phyloP scores from a whole-genome alignment of 257 asterid genomes.

The Capsicum rhomboideum region DNA sequence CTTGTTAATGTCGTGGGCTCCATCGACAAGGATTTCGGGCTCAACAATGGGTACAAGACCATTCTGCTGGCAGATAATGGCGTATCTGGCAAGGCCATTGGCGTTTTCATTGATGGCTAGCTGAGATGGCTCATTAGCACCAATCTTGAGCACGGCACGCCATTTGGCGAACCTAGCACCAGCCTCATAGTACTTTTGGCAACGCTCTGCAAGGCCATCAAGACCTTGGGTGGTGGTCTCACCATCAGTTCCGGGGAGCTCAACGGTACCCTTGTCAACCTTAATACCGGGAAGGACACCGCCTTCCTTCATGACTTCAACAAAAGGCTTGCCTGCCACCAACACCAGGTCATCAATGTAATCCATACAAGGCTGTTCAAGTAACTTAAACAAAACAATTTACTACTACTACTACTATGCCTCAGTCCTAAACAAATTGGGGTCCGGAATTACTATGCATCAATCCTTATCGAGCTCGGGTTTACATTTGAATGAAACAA shows the following conservation, averaged over 20 bases:
- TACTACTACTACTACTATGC: neutral
- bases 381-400: too few relatives aligned
- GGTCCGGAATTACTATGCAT: neutral
- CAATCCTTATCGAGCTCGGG: neutral
- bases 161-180: conserved; percentile 62
- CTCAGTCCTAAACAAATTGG: neutral
- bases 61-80: conserved; percentile 60
- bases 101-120: conserved; percentile 50
- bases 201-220: conserved; percentile 49
- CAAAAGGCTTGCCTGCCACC: conserved; percentile 44
- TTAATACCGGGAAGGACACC: conserved; percentile 62
- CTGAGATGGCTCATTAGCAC: conserved; percentile 53
- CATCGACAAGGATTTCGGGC: conserved; percentile 67
- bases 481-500: neutral
- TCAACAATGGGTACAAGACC: conserved; percentile 60
- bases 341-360: neutral
- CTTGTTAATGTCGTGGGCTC: conserved; percentile 41
- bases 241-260: conserved; percentile 55
- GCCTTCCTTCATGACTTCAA: conserved; percentile 49
- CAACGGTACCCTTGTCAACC: conserved; percentile 63
- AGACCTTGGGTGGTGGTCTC: conserved; percentile 68
- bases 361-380: neutral
- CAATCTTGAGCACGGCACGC: conserved; percentile 59
- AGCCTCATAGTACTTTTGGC: conserved; percentile 43
- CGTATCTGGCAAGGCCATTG: conserved; percentile 54